Percentiles rank a stretch among this genome's conserved stretches.
These are phyloP conservation scores for Triticum monococcum DNA, from an alignment of 176 grass and related monocot genomes.

Conservation along the genomic window DNA sequence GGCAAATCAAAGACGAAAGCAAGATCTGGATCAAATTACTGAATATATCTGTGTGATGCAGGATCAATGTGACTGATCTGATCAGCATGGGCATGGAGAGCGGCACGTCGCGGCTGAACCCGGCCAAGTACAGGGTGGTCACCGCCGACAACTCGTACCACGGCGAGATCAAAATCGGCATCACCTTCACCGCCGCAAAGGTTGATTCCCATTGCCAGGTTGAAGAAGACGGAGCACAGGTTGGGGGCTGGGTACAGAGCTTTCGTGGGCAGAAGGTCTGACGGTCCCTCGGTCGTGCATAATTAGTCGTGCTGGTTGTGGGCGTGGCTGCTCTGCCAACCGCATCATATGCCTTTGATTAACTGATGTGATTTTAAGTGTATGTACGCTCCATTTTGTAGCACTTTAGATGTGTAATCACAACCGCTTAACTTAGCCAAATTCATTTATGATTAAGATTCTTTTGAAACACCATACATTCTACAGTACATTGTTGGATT, in stretches of 20 bases:
- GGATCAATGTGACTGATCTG: conserved; percentile 66
- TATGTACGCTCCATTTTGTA: neutral
- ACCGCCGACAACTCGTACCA: conserved; percentile 48
- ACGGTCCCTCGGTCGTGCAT: neutral
- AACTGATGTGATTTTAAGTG: neutral
- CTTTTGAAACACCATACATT: neutral
- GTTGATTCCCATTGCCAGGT: conserved; percentile 14
- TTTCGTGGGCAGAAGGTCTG: neutral
- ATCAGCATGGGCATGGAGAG: conserved; percentile 58
- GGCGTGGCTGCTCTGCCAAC: neutral
- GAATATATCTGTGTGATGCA: neutral
- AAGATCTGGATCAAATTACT: neutral
- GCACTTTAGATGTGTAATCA: neutral
- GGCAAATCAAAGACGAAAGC: neutral
- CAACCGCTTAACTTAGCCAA: neutral
- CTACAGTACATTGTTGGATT: neutral
- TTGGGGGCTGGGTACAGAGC: conserved; percentile 37
- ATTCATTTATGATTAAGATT: neutral
- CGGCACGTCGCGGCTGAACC: conserved; percentile 39
- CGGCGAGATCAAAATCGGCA: conserved; percentile 65
- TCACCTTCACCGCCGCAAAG: conserved; percentile 55
- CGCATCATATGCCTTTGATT: neutral
- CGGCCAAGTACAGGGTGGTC: conserved; percentile 60
- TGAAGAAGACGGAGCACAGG: conserved; percentile 9
- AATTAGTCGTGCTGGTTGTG: neutral